Percentiles rank a stretch among this genome's conserved stretches.
phyloP scores from a whole-genome alignment of 2,329 filamentous ascomycete genomes.

The Colletotrichum sp. region DNA sequence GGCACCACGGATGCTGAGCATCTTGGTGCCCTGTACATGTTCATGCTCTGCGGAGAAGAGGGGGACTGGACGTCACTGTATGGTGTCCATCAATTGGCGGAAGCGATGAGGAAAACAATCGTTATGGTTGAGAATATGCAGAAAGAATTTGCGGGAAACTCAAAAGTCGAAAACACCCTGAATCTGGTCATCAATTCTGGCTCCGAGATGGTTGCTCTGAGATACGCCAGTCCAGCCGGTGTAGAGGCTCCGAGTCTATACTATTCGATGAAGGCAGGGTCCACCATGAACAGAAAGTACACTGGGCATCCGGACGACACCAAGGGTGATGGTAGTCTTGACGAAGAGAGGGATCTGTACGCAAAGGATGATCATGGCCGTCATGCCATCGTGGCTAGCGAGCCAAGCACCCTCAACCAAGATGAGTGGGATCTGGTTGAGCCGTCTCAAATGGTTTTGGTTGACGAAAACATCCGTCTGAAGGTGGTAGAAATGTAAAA shows the following conservation, averaged over 20 bases:
- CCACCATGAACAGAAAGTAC: conserved; percentile 11
- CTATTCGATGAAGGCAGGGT: not conserved
- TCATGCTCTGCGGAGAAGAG: not conserved
- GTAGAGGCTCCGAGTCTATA: conserved; percentile 8
- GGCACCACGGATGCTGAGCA: conserved; percentile 16
- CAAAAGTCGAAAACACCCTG: not conserved
- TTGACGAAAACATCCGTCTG: not conserved
- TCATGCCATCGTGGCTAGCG: conserved; percentile 9
- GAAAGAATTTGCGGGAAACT: not conserved
- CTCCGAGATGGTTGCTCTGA: conserved; percentile 4
- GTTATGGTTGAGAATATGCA: not conserved
- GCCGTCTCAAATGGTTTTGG: conserved; percentile 7
- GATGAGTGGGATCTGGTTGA: conserved; percentile 7
- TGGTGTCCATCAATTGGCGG: not conserved
- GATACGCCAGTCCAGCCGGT: not conserved
- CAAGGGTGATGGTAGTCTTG: too few relatives aligned
- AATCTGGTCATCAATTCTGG: not conserved
- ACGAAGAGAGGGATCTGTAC: not conserved
- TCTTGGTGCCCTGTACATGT: conserved; percentile 7
- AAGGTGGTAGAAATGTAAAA: not conserved
- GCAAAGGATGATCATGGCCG: not conserved
- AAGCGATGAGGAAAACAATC: conserved; percentile 10
- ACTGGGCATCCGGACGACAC: not conserved
- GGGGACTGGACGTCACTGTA: conserved; percentile 10
- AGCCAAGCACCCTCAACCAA: conserved; percentile 4